Conservation (phyloP, 2,329 filamentous ascomycete species). For the Fonsecaea multimorphosa region DNA sequence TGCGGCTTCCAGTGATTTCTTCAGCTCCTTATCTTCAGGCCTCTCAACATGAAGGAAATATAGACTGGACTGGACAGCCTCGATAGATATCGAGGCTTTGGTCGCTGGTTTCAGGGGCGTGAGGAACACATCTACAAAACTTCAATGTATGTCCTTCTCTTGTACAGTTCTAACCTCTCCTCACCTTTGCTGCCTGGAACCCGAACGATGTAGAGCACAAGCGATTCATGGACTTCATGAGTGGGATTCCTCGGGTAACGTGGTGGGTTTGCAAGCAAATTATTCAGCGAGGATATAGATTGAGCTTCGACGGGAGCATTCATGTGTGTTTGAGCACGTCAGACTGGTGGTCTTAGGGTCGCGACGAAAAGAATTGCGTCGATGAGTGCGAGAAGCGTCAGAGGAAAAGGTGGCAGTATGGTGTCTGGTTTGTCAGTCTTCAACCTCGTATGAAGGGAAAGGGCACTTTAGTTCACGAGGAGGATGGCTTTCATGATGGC, state of each 20-base stretch:
- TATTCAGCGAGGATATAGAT: slow-evolving; percentile 79
- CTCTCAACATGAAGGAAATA: slow-evolving; percentile 87
- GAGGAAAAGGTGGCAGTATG: not conserved
- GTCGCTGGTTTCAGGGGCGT: slow-evolving; percentile 86
- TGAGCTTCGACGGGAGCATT: slow-evolving; percentile 70
- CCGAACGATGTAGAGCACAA: slow-evolving; percentile 88
- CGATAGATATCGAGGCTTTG: slow-evolving; percentile 80
- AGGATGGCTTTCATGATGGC: slow-evolving; percentile 13
- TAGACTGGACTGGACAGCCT: slow-evolving; percentile 84
- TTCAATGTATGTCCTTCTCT: slow-evolving; percentile 31
- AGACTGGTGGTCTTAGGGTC: not conserved
- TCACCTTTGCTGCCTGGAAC: slow-evolving; percentile 89
- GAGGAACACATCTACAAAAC: slow-evolving; percentile 79
- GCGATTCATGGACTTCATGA: slow-evolving; percentile 69
- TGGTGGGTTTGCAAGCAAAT: slow-evolving; percentile 84
- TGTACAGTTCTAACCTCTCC: slow-evolving; percentile 20
- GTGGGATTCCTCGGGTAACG: slow-evolving; percentile 80
- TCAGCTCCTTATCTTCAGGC: slow-evolving; percentile 60
- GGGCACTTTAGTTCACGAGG: not conserved
- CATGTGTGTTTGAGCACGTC: slow-evolving; percentile 28
- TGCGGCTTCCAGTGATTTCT: slow-evolving; percentile 49
- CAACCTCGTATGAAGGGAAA: not conserved
- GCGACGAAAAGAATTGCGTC: not conserved
- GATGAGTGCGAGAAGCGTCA: not conserved
- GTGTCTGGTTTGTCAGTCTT: not conserved